A percentile compares a stretch with the other conserved stretches of the same genome.
These are phyloP conservation scores for Melianthus villosus DNA, from an alignment of 441 rosid species.

Conservation along the genomic window DNA sequence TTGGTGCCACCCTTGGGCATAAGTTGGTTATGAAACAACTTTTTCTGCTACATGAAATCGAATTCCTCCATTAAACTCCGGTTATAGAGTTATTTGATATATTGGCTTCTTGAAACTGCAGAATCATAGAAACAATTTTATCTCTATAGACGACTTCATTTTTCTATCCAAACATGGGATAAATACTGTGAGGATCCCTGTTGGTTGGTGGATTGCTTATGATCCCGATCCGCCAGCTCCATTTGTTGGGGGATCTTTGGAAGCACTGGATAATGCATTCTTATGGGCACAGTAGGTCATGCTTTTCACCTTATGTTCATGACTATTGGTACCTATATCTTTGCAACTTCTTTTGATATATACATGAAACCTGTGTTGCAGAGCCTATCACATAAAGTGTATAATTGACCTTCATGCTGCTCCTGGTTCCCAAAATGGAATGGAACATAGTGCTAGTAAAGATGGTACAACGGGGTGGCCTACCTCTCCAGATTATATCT, in stretches of 20 bases:
- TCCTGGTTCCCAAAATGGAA: slow-evolving; percentile 71
- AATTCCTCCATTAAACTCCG: background rate
- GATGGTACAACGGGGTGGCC: slow-evolving; percentile 56
- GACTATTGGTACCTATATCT: background rate
- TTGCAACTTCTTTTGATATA: slow-evolving; percentile 5
- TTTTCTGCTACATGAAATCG: too few relatives aligned
- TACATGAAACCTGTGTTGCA: slow-evolving; percentile 20
- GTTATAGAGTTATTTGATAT: background rate
- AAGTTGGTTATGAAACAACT: too few relatives aligned
- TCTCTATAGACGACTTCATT: slow-evolving; percentile 40
- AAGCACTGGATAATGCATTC: slow-evolving; percentile 58
- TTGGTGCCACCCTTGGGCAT: too few relatives aligned
- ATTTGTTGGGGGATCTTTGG: slow-evolving; percentile 44
- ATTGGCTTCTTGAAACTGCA: slow-evolving; percentile 17
- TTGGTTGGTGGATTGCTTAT: slow-evolving; percentile 75
- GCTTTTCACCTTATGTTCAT: slow-evolving; percentile 7
- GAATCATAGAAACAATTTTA: slow-evolving; percentile 44
- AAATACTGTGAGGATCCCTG: slow-evolving; percentile 59
- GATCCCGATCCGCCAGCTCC: slow-evolving; percentile 68
- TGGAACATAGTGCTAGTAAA: slow-evolving; percentile 67
- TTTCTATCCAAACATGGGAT: slow-evolving; percentile 46
- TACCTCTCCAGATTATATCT: slow-evolving; percentile 29
- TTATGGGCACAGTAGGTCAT: slow-evolving; percentile 54
- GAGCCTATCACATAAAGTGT: slow-evolving; percentile 49
- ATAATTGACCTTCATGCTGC: slow-evolving; percentile 76